Base-by-base conservation (phyloP, 106 monocot genomes). In the Iris macrosiphon region DNA sequence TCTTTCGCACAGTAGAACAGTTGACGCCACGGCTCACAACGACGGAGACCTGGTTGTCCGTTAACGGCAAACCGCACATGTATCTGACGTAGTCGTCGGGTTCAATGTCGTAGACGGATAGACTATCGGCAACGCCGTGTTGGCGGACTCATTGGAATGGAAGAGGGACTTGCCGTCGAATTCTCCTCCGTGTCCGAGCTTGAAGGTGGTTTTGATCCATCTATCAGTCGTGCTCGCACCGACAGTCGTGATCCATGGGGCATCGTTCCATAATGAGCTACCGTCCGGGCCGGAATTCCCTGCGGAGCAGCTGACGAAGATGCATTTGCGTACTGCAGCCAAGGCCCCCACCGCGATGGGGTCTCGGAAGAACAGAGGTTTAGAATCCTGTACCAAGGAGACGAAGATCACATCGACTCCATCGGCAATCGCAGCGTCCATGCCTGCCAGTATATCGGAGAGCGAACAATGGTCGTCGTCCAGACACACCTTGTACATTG, bases 181-280 rank as follows among this genome's bases (percentile, higher is more conserved):
- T 12, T 65, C 44, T 15, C 20, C 52, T 7, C 69, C 78, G 12
- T 71, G 58, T n/a, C 78, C 74, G 3, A 78, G 74, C 58, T 49
- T 49, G 24, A 83, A 60, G 3, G 33, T 27, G 6, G 62, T 64
- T 11, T 38, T 34, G 9, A 70, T 12, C 9, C 23, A 45, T 25
- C 82, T 39, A 33, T 77, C 82, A 13, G 29, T 52, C 4, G 73
- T 65, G 69, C 69, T 61, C 0, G 82, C 82, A 0, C 55, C 82
- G 4, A 58, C 73, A 3, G 73, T 74, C 1, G 78, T 34, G 7
- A 83, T 3, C 82, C 82, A 83, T 2, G 73, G 82, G 2, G 82
- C 73, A 1, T 73, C 73, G 31, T 83, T 73, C 3, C 2, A 4
- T 14, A 83, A 31, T 22, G 47, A 20, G n/a, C 45, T 17, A 4